These are phyloP conservation scores for Cruciata laevipes DNA, from an alignment of 257 asterid species.

Conservation along the genomic window DNA sequence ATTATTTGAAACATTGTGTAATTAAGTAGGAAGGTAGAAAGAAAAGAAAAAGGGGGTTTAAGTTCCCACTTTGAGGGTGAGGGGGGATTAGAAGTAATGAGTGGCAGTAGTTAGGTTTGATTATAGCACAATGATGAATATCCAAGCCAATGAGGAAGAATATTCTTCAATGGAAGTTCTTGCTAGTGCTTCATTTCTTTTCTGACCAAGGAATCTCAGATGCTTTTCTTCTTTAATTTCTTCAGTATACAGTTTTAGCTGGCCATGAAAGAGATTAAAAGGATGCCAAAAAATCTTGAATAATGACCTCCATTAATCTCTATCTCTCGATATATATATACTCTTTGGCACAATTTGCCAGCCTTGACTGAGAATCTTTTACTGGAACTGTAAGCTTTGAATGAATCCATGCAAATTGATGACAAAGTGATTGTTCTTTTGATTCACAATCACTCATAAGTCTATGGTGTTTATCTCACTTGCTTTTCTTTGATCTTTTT, in stretches of 20 bases:
- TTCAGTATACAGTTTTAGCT: not conserved
- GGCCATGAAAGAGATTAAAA: not conserved
- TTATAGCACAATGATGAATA: constrained; percentile 12
- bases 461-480: not conserved
- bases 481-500: not conserved
- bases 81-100: constrained; percentile 3
- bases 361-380: constrained; percentile 13
- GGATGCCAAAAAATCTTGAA: not conserved
- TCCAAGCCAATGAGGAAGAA: constrained; percentile 19
- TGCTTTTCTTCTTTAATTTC: not conserved
- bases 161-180: constrained; percentile 19
- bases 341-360: not conserved
- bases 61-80: constrained; percentile 2
- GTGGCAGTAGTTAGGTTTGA: not conserved
- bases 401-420: constrained; percentile 8
- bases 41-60: not conserved
- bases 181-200: not conserved
- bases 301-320: not conserved
- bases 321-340: not conserved
- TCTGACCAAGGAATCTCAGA: constrained; percentile 8
- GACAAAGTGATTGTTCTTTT: not conserved
- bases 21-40: too few relatives aligned
- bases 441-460: not conserved
- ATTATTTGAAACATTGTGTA: not conserved
- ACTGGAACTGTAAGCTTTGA: constrained; percentile 7